Conservation (phyloP, 202 grass and related monocot species). For the Carex arenaria region DNA sequence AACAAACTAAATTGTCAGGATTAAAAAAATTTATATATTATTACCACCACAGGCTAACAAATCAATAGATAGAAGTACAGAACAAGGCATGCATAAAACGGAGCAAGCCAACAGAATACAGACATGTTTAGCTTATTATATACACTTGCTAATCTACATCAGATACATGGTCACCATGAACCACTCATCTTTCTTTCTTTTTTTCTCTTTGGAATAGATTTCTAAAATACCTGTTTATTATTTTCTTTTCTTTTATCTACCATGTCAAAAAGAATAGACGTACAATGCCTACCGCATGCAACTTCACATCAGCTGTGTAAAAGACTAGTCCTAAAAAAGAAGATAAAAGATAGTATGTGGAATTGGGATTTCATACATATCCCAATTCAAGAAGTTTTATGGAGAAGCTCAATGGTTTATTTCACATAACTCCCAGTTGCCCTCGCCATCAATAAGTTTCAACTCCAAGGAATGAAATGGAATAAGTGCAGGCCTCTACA, state of each 20-base stretch:
- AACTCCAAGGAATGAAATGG: constrained; percentile 93
- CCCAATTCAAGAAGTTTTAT: not conserved
- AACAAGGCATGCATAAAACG: constrained; percentile 20
- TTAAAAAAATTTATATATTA: not conserved
- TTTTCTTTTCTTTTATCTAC: constrained; percentile 20
- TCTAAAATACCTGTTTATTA: constrained; percentile 8
- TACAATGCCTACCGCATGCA: constrained; percentile 13
- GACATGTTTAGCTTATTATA: constrained; percentile 20
- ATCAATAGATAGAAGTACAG: constrained; percentile 26
- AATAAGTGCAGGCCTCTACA: constrained; percentile 81
- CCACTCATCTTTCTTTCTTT: not conserved
- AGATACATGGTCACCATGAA: not conserved
- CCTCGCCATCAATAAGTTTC: constrained; percentile 92
- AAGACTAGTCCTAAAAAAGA: constrained; percentile 14
- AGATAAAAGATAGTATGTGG: constrained; percentile 1
- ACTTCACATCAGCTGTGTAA: constrained; percentile 15
- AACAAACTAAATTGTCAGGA: not conserved
- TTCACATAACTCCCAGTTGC: constrained; percentile 79
- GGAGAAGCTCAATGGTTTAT: constrained; percentile 49
- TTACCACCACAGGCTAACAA: not conserved
- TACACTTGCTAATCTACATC: constrained; percentile 4
- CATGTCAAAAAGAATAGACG: constrained; percentile 21
- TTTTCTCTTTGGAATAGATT: not conserved
- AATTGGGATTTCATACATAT: not conserved
- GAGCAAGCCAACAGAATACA: constrained; percentile 14